Percentiles rank a stretch among this genome's conserved stretches.
phyloP scores from a whole-genome alignment of 768 basidiomycete genomes.

The Botryobasidium botryosum region DNA sequence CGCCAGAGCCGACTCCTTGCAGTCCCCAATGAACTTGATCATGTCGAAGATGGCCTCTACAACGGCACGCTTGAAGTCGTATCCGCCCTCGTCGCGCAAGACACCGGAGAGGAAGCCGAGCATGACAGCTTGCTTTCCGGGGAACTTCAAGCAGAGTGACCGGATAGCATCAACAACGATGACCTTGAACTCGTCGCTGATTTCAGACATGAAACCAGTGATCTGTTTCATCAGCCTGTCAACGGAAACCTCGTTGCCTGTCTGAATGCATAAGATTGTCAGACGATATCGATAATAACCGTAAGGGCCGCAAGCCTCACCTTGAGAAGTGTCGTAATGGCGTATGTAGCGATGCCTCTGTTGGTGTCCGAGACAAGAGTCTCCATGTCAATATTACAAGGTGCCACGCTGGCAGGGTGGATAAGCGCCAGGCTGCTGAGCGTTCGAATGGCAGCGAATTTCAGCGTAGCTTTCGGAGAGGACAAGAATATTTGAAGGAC shows the following conservation, averaged over 20 bases:
- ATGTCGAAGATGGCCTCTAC: conserved; percentile 99
- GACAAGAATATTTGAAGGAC: conserved; percentile 93
- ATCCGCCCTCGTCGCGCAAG: conserved; percentile 93
- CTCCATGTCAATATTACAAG: conserved; percentile 93
- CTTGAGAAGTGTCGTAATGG: conserved; percentile 96
- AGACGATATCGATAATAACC: conserved; percentile 10
- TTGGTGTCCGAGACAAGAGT: conserved; percentile 91
- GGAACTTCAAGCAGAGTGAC: conserved; percentile 97
- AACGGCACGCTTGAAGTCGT: conserved; percentile 97
- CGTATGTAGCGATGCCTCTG: conserved; percentile 92
- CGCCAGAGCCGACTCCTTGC: conserved; percentile 93
- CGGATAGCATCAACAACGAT: conserved; percentile 99
- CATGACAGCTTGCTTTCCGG: conserved; percentile 91
- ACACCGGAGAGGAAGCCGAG: conserved; percentile 93
- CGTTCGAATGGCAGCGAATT: conserved; percentile 94
- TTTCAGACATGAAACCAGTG: conserved; percentile 96
- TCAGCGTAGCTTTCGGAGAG: conserved; percentile 85
- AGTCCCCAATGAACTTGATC: conserved; percentile 93
- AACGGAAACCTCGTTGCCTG: conserved; percentile 96
- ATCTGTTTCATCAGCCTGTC: conserved; percentile 99
- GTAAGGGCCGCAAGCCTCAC: conserved; percentile 21
- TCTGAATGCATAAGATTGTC: conserved; percentile 44
- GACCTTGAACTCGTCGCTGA: conserved; percentile 99
- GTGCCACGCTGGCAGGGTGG: conserved; percentile 72
- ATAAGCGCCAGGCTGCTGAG: conserved; percentile 75